Conservation (phyloP, 345 rosid species). For the Psidium friedrichsthalianum region DNA sequence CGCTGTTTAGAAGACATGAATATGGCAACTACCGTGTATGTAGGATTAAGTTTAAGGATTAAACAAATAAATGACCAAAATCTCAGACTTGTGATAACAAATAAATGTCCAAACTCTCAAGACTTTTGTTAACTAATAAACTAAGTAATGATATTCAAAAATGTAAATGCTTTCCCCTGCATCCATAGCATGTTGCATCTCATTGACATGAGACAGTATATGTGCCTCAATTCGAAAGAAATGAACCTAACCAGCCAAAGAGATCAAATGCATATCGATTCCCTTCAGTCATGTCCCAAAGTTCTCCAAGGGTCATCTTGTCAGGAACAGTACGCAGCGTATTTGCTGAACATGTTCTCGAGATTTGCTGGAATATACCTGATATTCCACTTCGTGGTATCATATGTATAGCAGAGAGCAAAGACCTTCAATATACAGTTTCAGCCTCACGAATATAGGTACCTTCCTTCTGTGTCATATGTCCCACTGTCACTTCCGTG, state of each 20-base stretch:
- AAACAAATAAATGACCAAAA: background rate
- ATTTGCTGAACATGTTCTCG: slow-evolving; percentile 71
- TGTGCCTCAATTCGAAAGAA: background rate
- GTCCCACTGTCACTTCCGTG: slow-evolving; percentile 65
- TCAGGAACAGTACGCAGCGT: slow-evolving; percentile 51
- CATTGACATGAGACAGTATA: background rate
- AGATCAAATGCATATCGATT: slow-evolving; percentile 42
- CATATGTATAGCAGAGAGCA: background rate
- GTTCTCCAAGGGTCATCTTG: slow-evolving; percentile 43
- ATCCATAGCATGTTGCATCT: background rate
- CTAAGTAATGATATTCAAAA: background rate
- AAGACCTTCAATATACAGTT: background rate
- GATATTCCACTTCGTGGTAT: background rate
- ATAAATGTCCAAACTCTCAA: background rate
- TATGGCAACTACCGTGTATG: background rate
- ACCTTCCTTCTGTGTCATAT: slow-evolving; percentile 81
- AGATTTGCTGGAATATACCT: slow-evolving; percentile 49
- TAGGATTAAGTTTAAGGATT: background rate
- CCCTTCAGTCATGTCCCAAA: slow-evolving; percentile 81
- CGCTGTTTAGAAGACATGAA: background rate
- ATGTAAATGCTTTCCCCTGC: background rate
- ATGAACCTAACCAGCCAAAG: slow-evolving; percentile 42
- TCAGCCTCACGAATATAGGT: background rate
- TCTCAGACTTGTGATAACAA: background rate
- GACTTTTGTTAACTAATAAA: background rate